Conservation (phyloP, 1,284 basidiomycete species). For the Apiotrichum brassicae region DNA sequence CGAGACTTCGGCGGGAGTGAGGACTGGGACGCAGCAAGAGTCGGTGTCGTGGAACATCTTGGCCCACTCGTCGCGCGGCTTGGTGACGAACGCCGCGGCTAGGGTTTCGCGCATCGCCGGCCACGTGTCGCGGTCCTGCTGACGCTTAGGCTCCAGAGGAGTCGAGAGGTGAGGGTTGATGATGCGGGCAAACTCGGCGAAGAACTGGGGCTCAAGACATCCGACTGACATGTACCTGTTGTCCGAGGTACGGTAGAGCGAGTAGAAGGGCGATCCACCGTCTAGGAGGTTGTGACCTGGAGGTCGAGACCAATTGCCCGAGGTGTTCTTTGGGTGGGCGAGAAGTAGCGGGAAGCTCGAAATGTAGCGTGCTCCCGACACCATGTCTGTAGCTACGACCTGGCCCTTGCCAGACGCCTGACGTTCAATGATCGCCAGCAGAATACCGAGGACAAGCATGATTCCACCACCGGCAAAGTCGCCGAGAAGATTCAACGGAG, state of each 20-base stretch:
- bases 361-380: slow-evolving; percentile 13
- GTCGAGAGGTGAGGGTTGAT: slow-evolving; percentile 1
- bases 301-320: neutral
- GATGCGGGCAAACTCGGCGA: slow-evolving; percentile 7
- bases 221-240: slow-evolving; percentile 12
- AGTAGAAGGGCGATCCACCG: slow-evolving; percentile 17
- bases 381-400: slow-evolving; percentile 18
- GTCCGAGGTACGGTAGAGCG: slow-evolving; percentile 9
- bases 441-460: slow-evolving; percentile 16
- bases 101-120: slow-evolving; percentile 3
- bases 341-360: slow-evolving; percentile 9
- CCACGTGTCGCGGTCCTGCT: slow-evolving; percentile 8
- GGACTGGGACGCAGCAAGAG: slow-evolving; percentile 12
- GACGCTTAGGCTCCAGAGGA: neutral
- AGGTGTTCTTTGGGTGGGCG: neutral
- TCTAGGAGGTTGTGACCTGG: slow-evolving; percentile 15
- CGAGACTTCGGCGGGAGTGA: slow-evolving; percentile 6
- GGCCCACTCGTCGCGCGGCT: slow-evolving; percentile 13
- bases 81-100: slow-evolving; percentile 4
- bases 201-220: slow-evolving; percentile 19
- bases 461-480: slow-evolving; percentile 20
- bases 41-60: slow-evolving; percentile 12
- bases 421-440: slow-evolving; percentile 14
- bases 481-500: slow-evolving; percentile 17
- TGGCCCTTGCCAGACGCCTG: slow-evolving; percentile 12